Evolutionary conservation across 495 filamentous ascomycete genomes (phyloP).

Genomic region (Daldinia grandis): DNA sequence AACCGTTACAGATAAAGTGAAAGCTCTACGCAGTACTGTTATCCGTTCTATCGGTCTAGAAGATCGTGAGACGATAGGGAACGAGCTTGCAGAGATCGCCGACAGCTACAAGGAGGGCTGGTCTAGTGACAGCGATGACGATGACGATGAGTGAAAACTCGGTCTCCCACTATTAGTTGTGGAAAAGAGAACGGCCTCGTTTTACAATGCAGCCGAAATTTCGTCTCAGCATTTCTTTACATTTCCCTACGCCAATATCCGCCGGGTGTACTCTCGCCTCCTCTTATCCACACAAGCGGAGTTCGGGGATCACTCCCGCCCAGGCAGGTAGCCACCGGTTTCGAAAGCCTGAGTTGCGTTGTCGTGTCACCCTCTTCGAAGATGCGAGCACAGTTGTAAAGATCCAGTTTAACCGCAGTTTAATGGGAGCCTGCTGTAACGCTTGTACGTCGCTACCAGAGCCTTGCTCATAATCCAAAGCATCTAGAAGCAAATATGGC

Average conservation of each 20-base stretch:
- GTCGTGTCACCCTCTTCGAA: not conserved
- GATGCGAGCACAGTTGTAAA: not conserved
- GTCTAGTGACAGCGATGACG: constrained; percentile 83
- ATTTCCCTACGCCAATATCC: not conserved
- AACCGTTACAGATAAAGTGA: constrained; percentile 72
- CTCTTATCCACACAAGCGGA: not conserved
- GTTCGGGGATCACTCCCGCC: not conserved
- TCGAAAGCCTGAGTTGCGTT: not conserved
- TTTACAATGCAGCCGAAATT: not conserved
- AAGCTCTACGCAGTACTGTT: constrained; percentile 68
- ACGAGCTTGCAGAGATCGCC: constrained; percentile 83
- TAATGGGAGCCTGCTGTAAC: not conserved
- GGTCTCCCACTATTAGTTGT: not conserved
- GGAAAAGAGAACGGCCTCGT: not conserved
- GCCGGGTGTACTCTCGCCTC: not conserved
- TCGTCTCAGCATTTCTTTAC: not conserved
- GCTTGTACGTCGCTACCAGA: not conserved
- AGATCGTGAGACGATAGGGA: constrained; percentile 81
- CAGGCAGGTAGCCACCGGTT: not conserved
- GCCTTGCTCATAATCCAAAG: not conserved
- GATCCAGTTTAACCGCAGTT: not conserved
- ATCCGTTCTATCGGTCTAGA: constrained; percentile 68
- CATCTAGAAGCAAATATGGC: not conserved
- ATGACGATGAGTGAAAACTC: constrained; percentile 61
- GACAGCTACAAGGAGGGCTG: constrained; percentile 92